Percentiles rank a stretch among this genome's conserved stretches.
Evolutionary conservation across 2,329 filamentous ascomycete species (phyloP).

Genomic region (Stemphylium vesicarium): DNA sequence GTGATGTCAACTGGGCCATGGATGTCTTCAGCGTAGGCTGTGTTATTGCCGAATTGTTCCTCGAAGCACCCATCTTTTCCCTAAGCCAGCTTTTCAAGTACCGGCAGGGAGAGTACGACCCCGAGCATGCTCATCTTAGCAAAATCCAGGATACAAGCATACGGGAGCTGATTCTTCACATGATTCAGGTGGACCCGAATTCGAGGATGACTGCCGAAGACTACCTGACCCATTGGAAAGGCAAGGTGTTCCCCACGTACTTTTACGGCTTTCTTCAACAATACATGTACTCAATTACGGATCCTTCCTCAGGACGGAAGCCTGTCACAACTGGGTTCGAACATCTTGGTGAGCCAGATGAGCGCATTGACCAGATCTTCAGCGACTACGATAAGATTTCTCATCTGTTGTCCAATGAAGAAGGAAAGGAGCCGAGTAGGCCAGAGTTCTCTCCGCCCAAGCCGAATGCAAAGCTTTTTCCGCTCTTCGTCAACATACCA

Average conservation of each 20-base stretch:
- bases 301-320: conserved; percentile 80
- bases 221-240: conserved; percentile 89
- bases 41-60: conserved; percentile 93
- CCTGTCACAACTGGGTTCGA: conserved; percentile 70
- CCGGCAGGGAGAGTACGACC: conserved; percentile 89
- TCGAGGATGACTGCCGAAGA: conserved; percentile 92
- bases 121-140: conserved; percentile 77
- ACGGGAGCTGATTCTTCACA: conserved; percentile 87
- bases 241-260: conserved; percentile 91
- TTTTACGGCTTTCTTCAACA: conserved; percentile 98
- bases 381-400: conserved; percentile 98
- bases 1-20: conserved; percentile 86
- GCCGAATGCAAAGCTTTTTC: conserved; percentile 68
- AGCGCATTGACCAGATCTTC: conserved; percentile 91
- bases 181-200: conserved; percentile 94
- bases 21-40: conserved; percentile 97
- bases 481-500: conserved; percentile 83
- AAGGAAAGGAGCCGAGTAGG: conserved; percentile 53
- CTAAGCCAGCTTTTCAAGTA: conserved; percentile 96
- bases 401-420: conserved; percentile 82
- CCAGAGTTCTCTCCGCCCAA: conserved; percentile 41
- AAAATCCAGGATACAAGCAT: conserved; percentile 89
- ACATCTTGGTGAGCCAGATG: conserved; percentile 86
- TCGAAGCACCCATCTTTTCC: conserved; percentile 97
- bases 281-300: conserved; percentile 95